A percentile compares a stretch with the other conserved stretches of the same genome.
Evolutionary conservation across 129 eudicot genomes (phyloP).

Genomic region (Erigeron canadensis): DNA sequence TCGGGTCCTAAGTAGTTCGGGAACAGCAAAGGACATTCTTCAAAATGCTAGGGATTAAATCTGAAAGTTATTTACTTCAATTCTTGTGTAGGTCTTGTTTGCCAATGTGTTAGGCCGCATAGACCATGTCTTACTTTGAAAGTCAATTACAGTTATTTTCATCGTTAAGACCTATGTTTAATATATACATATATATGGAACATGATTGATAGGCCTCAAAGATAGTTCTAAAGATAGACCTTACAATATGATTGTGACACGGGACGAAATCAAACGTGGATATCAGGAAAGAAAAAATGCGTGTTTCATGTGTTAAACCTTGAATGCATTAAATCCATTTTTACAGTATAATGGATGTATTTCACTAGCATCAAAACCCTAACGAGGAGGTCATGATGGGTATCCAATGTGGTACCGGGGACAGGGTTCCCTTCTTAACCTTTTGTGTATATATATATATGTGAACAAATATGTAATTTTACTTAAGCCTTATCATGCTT

Average conservation of each 20-base stretch:
- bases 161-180: constrained; percentile 19
- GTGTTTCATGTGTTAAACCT: too few relatives aligned
- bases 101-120: neutral
- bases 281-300: too few relatives aligned
- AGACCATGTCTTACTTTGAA: constrained; percentile 11
- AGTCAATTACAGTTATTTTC: constrained; percentile 5
- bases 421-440: too few relatives aligned
- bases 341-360: too few relatives aligned
- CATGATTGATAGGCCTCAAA: too few relatives aligned
- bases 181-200: neutral
- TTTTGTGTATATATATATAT: neutral
- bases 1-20: neutral
- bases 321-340: too few relatives aligned
- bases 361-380: too few relatives aligned
- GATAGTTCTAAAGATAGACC: too few relatives aligned
- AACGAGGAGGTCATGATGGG: too few relatives aligned
- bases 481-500: constrained; percentile 11
- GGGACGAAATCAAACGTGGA: too few relatives aligned
- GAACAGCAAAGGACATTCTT: neutral
- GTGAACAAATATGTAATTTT: neutral
- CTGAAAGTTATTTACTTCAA: constrained; percentile 9
- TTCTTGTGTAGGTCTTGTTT: constrained; percentile 8
- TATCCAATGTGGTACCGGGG: too few relatives aligned
- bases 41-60: constrained; percentile 5
- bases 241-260: too few relatives aligned